Conservation (phyloP, 331 rosid species). For the Prunus yedoensis region DNA sequence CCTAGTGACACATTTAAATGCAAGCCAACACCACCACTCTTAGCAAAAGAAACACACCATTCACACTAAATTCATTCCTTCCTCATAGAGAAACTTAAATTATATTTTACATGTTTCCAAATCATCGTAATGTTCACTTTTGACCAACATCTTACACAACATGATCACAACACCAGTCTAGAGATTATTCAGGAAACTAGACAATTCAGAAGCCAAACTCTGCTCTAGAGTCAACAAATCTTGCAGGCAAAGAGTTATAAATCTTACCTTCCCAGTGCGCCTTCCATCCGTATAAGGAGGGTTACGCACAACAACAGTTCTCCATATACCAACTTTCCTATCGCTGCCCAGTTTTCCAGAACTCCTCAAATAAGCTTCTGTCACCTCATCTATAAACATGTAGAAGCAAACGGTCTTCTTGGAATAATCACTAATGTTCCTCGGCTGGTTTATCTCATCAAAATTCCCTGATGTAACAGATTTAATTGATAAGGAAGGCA, state of each 20-base stretch:
- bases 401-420: slow-evolving; percentile 79
- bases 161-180: neutral
- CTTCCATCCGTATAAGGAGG: slow-evolving; percentile 78
- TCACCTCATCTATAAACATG: slow-evolving; percentile 80
- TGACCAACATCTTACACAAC: neutral
- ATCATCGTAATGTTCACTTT: neutral
- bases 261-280: slow-evolving; percentile 83
- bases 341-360: slow-evolving; percentile 52
- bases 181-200: neutral
- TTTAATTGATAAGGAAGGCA: slow-evolving; percentile 28
- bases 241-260: slow-evolving; percentile 13
- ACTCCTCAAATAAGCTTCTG: slow-evolving; percentile 57
- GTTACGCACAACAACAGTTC: slow-evolving; percentile 65
- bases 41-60: neutral
- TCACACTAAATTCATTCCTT: neutral
- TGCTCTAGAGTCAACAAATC: neutral
- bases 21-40: neutral
- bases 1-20: neutral
- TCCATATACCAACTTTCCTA: slow-evolving; percentile 85
- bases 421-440: slow-evolving; percentile 59
- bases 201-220: neutral
- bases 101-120: slow-evolving; percentile 1
- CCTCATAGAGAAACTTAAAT: neutral
- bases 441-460: slow-evolving; percentile 83
- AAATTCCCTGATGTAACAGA: slow-evolving; percentile 65